Base-by-base conservation (phyloP, 257 asterid genomes). In the Solanum microdontum region DNA sequence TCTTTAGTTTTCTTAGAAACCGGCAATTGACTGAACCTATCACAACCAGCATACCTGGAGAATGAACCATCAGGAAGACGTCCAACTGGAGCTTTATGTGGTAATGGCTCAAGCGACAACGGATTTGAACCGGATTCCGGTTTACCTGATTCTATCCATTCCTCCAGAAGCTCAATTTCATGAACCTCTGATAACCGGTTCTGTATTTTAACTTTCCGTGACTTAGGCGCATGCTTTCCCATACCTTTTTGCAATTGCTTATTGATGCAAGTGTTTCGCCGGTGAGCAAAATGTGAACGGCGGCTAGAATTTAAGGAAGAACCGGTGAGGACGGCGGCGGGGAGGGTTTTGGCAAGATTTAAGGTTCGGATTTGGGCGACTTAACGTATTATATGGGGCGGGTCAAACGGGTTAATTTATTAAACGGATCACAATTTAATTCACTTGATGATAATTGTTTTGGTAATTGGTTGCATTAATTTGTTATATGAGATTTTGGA, bases 101-200 rank as follows among this genome's bases (percentile, higher is more conserved):
- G 92, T 40, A 93, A 90, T 43, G 93, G 93, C 9, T 92, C 39
- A n/a, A 92, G 90, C 23, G 98, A 92, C 4, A 97, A 91, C 8
- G 98, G 98, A 88, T 96, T 95, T 62, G 91, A 91, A 32, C 99
- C 99, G 28, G 95, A 90, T 21, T 92, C 93, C 14, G 99, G 99
- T 83, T 93, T 91, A 32, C 93, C 94, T 34, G 94, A 90, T 30
- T 88, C 93, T 77, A 95, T 90, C 98, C 99, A 95, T 89, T 93
- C 88, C 80, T 95, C 94, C 62, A 97, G 95, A 33, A 93, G 91
- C 88, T 96, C 95, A 82, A 95, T 92, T 92, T 96, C 99, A 8
- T 91, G 88, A 7, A 88, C 91, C 83, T 96, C 99, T 1, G 92
- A 89, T 15, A 45, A 88, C 3, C 98, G 96, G 19, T 73, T 92